Evolutionary conservation across 352 stramenopile genomes (phyloP), one percentile per base, ranked within the genome.

Genomic region (Chrysophaeum taylorii): DNA sequence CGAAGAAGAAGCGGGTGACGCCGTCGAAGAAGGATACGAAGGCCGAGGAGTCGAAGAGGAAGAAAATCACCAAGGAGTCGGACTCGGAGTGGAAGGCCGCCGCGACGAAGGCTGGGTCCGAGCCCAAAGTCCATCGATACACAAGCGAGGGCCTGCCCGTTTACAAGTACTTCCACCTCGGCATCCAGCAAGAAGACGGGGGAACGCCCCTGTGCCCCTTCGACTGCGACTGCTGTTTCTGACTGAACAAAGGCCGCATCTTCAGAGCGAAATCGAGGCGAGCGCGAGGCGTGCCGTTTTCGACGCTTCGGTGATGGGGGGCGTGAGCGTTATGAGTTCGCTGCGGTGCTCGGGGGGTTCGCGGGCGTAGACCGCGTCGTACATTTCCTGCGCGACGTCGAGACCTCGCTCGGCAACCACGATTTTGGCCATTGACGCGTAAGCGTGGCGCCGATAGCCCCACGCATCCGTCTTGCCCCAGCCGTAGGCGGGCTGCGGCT

Each of bases 391-490:
- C 25, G 45, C 39, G 25, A 38, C 48, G 0, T 36, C 36, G 25
- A 33, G 37, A 25, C 41, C 66, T 36, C 35, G 36, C 70, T 70
- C 52, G 7, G 25, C 36, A 27, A 5, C 15, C 53, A 89, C 75
- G 53, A 86, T 78, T 54, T 78, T 60, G 39, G 62, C 73, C 81
- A 89, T 89, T 73, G 78, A 81, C 27, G 73, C 64, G 76, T 87
- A 87, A 0, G 83, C 83, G 4, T 69, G 63, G 60, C 83, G 74
- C 60, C 83, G 74, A 71, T 89, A 87, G 9, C 73, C 69, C 74
- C 82, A 89, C 0, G 83, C 82, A 68, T 89, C 78, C 43, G 82
- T 82, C 16, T 42, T 69, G 39, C 83, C 80, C 83, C 83, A 89
- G 37, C 71, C 53, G 48, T 85, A 86, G 18, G 84, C n/a, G 36